Conservation (phyloP, 805 yeast genomes). For the Pichia eremophila region DNA sequence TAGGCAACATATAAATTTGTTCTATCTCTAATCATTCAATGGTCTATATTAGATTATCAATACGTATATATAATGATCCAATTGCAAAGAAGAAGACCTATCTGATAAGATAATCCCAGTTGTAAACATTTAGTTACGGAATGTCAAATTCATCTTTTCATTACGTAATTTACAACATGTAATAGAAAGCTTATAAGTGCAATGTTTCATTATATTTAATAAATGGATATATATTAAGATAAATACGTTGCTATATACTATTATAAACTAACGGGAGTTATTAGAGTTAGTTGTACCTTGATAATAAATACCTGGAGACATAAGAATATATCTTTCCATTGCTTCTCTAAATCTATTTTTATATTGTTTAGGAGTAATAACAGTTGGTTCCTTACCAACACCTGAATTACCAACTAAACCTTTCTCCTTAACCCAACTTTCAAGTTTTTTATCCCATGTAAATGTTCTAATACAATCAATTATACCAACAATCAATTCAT, state of each 20-base stretch:
- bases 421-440: slow-evolving; percentile 97
- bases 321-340: slow-evolving; percentile 88
- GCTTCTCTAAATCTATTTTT: slow-evolving; percentile 92
- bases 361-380: slow-evolving; percentile 93
- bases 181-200: no score
- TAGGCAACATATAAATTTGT: slow-evolving; percentile 87
- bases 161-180: no score
- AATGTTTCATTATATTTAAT: no score
- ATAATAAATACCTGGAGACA: slow-evolving; percentile 68
- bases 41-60: no score
- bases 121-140: no score
- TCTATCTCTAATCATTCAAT: slow-evolving; percentile 80
- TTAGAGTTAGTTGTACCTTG: slow-evolving; percentile 16
- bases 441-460: slow-evolving; percentile 97
- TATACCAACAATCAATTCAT: slow-evolving; percentile 81
- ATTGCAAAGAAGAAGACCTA: no score
- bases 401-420: slow-evolving; percentile 74
- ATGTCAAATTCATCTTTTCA: no score
- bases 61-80: no score
- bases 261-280: not conserved
- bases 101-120: no score
- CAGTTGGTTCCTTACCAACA: slow-evolving; percentile 89
- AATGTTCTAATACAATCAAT: slow-evolving; percentile 91
- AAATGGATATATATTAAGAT: no score
- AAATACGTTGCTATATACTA: no score